Evolutionary conservation across 805 yeast genomes (phyloP).

Genomic region (Blastobotrys peoriensis): DNA sequence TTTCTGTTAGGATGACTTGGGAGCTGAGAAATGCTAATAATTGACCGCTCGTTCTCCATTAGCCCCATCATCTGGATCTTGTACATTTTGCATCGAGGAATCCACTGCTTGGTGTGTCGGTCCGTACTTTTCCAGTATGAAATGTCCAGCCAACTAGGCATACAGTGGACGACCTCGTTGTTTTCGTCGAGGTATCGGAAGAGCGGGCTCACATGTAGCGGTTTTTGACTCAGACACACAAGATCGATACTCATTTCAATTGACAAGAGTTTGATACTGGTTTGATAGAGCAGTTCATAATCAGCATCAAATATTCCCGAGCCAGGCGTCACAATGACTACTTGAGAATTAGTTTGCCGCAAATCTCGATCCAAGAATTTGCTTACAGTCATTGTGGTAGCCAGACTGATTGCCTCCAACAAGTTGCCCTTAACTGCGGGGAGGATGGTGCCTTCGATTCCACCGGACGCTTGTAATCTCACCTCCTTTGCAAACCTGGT

Average conservation of each 20-base stretch:
- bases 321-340: slow-evolving; percentile 83
- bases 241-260: slow-evolving; percentile 85
- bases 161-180: slow-evolving; percentile 45
- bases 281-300: slow-evolving; percentile 62
- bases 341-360: slow-evolving; percentile 86
- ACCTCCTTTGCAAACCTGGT: slow-evolving; percentile 74
- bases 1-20: slow-evolving; percentile 27
- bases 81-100: slow-evolving; percentile 90
- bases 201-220: slow-evolving; percentile 86
- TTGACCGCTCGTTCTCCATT: slow-evolving; percentile 81
- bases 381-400: slow-evolving; percentile 68
- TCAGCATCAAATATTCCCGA: slow-evolving; percentile 92
- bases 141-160: slow-evolving; percentile 94
- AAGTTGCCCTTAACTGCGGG: slow-evolving; percentile 89
- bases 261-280: slow-evolving; percentile 67
- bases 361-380: slow-evolving; percentile 80
- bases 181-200: slow-evolving; percentile 48
- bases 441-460: slow-evolving; percentile 57
- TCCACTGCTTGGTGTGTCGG: slow-evolving; percentile 51
- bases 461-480: slow-evolving; percentile 38
- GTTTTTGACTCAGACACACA: slow-evolving; percentile 83
- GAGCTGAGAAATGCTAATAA: slow-evolving; percentile 59
- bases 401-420: slow-evolving; percentile 80
- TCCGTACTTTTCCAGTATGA: slow-evolving; percentile 74
- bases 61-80: slow-evolving; percentile 98